Evolutionary conservation across 305 asterid species (phyloP).

Genomic region (Rubia peregrina): DNA sequence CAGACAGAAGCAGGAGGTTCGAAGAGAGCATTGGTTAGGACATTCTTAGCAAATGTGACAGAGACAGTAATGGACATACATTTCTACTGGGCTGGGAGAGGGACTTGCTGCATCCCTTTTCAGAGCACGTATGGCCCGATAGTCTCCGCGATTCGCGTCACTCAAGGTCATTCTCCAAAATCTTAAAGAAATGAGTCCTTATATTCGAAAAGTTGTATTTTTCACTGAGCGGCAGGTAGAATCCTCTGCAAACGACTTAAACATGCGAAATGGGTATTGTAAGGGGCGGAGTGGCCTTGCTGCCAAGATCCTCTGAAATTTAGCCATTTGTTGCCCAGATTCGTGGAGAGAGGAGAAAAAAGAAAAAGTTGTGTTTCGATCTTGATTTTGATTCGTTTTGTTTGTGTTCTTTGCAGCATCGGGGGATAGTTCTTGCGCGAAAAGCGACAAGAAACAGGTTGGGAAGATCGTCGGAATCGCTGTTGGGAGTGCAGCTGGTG

Average conservation of each 20-base stretch:
- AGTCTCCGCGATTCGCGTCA: conserved; percentile 49
- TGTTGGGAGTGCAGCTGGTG: conserved; percentile 39
- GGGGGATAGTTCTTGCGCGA: conserved; percentile 18
- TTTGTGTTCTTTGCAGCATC: conserved; percentile 26
- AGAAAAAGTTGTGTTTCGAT: too few species aligned
- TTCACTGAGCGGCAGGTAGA: too few species aligned
- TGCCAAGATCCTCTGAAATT: too few species aligned
- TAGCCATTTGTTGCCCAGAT: too few species aligned
- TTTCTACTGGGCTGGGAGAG: conserved; percentile 59
- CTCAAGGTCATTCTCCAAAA: conserved; percentile 34
- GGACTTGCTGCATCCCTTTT: conserved; percentile 64
- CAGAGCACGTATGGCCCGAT: conserved; percentile 65
- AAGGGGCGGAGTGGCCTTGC: too few species aligned
- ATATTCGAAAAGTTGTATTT: too few species aligned
- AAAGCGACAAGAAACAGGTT: conserved; percentile 22
- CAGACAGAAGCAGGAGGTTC: conserved; percentile 50
- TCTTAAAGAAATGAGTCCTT: too few species aligned
- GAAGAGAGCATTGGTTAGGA: conserved; percentile 40
- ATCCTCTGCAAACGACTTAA: too few species aligned
- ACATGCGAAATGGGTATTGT: too few species aligned
- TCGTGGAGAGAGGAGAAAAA: too few species aligned
- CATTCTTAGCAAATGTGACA: conserved; percentile 42
- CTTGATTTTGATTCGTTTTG: background rate
- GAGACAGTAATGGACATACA: conserved; percentile 51
- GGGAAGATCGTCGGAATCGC: conserved; percentile 39